Conservation (phyloP, 1,139 yeast genomes). For the Lodderomyces parapsilosis region DNA sequence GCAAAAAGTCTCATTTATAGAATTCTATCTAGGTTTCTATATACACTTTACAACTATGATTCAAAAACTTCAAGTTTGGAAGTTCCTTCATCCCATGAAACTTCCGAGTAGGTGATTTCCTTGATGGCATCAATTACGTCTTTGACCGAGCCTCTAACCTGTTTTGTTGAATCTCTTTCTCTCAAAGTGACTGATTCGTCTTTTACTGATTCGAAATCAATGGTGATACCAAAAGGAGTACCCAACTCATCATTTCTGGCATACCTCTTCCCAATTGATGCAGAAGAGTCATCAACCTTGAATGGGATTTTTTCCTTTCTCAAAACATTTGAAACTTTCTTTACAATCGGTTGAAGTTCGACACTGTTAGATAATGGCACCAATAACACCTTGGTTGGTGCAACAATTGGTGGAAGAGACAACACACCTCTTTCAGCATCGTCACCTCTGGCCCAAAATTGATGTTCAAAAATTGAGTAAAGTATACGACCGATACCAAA, state of each 20-base stretch:
- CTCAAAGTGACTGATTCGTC: constrained; percentile 92
- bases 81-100: constrained; percentile 85
- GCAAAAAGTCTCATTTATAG: constrained; percentile 8
- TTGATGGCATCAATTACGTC: constrained; percentile 79
- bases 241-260: constrained; percentile 99
- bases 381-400: constrained; percentile 95
- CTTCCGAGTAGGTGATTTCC: constrained; percentile 71
- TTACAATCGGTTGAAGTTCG: constrained; percentile 74
- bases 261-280: constrained; percentile 97
- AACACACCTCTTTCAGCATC: constrained; percentile 88
- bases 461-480: constrained; percentile 90
- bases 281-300: constrained; percentile 96
- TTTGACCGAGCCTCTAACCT: constrained; percentile 88
- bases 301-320: constrained; percentile 86
- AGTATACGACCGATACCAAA: constrained; percentile 98
- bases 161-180: constrained; percentile 96
- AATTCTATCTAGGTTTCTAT: constrained; percentile 3
- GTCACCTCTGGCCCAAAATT: constrained; percentile 93
- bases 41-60: constrained; percentile 30
- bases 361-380: constrained; percentile 91
- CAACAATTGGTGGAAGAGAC: constrained; percentile 92
- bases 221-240: constrained; percentile 97
- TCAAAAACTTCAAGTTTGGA: constrained; percentile 63
- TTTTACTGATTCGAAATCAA: constrained; percentile 90
- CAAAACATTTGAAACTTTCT: constrained; percentile 65